phyloP scores from a whole-genome alignment of 2,329 filamentous ascomycete genomes.

The Claviceps sp. region DNA sequence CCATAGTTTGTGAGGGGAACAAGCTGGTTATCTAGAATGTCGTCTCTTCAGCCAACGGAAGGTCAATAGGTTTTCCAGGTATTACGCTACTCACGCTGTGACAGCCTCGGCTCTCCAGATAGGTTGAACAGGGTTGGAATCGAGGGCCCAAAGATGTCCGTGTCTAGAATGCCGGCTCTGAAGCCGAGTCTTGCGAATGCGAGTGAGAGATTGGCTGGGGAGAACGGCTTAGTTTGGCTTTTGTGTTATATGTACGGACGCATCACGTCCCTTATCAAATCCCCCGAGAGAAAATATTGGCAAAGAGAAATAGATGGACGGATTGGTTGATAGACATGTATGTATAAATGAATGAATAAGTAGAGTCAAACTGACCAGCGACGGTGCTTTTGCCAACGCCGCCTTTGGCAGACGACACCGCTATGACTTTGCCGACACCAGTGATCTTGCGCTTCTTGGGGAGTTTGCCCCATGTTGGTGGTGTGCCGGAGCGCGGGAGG shows the following conservation, averaged over 20 bases:
- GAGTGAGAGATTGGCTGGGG: constrained; percentile 63
- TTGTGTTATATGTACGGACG: background rate
- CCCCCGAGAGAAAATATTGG: no score
- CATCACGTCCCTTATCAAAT: background rate
- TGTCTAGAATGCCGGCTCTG: constrained; percentile 78
- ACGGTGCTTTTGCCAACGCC: constrained; percentile 97
- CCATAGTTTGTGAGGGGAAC: constrained; percentile 88
- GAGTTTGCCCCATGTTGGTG: constrained; percentile 49
- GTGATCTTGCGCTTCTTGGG: constrained; percentile 70
- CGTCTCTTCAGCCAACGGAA: background rate
- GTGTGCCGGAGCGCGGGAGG: constrained; percentile 59
- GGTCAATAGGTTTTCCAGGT: background rate
- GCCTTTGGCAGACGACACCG: constrained; percentile 94
- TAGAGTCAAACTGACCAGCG: constrained; percentile 42
- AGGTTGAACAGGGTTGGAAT: constrained; percentile 83
- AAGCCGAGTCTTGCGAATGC: constrained; percentile 73
- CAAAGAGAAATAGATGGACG: no score
- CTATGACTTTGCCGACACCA: constrained; percentile 81
- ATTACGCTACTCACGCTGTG: constrained; percentile 41
- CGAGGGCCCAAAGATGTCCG: constrained; percentile 92
- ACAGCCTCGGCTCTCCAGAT: constrained; percentile 63
- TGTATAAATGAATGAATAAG: background rate
- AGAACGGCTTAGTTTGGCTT: background rate
- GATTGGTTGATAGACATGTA: no score
- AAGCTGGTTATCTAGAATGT: constrained; percentile 54